Conservation (phyloP, 2,329 filamentous ascomycete genomes). For the Elsinoe ampelina region DNA sequence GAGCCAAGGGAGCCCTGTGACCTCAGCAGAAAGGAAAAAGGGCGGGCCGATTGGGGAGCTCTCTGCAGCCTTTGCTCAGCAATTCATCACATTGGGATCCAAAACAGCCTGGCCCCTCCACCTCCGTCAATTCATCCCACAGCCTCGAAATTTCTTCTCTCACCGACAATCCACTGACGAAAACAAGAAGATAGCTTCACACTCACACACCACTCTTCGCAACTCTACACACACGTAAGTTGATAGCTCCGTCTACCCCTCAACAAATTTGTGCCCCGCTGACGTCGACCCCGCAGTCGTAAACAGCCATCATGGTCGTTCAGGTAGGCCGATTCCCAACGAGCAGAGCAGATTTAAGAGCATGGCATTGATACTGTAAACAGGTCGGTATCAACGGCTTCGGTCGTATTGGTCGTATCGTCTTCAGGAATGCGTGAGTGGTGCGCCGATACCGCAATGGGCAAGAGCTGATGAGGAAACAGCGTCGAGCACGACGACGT, state of each 20-base stretch:
- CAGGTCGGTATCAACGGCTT: slow-evolving; percentile 99
- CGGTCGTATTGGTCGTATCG: slow-evolving; percentile 97
- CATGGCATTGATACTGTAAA: slow-evolving; percentile 27
- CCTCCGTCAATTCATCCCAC: neutral
- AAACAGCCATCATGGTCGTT: slow-evolving; percentile 33
- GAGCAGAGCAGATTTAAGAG: neutral
- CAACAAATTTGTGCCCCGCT: slow-evolving; percentile 14
- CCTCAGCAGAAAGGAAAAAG: neutral
- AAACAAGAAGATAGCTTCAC: neutral
- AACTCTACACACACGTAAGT: slow-evolving; percentile 2
- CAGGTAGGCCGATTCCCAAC: slow-evolving; percentile 31
- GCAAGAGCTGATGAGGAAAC: slow-evolving; percentile 18
- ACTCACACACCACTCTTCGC: neutral
- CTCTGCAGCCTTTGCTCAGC: neutral
- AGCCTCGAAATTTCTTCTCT: slow-evolving; percentile 13
- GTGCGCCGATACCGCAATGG: slow-evolving; percentile 14
- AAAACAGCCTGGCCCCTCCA: slow-evolving; percentile 8
- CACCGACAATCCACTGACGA: slow-evolving; percentile 5
- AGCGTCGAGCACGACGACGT: slow-evolving; percentile 79
- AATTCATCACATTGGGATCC: too few relatives aligned
- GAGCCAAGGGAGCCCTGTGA: neutral
- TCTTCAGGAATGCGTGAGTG: slow-evolving; percentile 91
- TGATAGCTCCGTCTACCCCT: neutral
- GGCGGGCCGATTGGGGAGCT: slow-evolving; percentile 1
- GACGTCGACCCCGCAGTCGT: slow-evolving; percentile 18